These are phyloP conservation scores for Thermothelomyces thermophilus DNA, from an alignment of 2,329 filamentous ascomycete genomes.

Conservation along the genomic window DNA sequence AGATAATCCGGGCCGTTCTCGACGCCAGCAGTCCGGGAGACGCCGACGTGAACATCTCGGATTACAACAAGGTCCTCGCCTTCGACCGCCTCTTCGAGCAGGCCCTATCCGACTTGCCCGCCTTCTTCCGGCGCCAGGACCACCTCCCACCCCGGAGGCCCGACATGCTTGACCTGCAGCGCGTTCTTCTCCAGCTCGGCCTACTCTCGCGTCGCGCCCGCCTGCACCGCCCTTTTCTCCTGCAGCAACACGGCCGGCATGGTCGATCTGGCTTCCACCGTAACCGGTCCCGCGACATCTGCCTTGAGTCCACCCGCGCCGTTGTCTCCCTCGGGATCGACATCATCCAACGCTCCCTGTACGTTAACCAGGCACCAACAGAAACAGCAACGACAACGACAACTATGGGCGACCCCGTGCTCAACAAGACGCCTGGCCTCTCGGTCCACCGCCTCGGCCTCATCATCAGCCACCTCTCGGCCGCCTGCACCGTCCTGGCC, in stretches of 20 bases:
- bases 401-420: too few relatives aligned
- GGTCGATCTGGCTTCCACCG: neutral
- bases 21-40: neutral
- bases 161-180: neutral
- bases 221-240: conserved; percentile 5
- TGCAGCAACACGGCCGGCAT: neutral
- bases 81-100: conserved; percentile 3
- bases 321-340: neutral
- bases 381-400: neutral
- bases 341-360: neutral
- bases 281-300: conserved; percentile 1
- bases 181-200: conserved; percentile 2
- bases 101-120: neutral
- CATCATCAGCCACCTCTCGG: conserved; percentile 5
- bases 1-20: neutral
- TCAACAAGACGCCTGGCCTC: too few relatives aligned
- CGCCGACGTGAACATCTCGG: neutral
- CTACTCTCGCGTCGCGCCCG: conserved; percentile 3
- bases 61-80: neutral
- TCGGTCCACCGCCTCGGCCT: conserved; percentile 3
- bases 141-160: neutral
- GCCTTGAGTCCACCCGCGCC: neutral
- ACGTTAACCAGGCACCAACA: neutral
- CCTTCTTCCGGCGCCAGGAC: neutral
- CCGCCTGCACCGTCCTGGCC: conserved; percentile 3